Percentiles rank a stretch among this genome's conserved stretches.
These are phyloP conservation scores for Nannizziopsis barbatae DNA, from an alignment of 2,329 filamentous ascomycete genomes.

Conservation along the genomic window DNA sequence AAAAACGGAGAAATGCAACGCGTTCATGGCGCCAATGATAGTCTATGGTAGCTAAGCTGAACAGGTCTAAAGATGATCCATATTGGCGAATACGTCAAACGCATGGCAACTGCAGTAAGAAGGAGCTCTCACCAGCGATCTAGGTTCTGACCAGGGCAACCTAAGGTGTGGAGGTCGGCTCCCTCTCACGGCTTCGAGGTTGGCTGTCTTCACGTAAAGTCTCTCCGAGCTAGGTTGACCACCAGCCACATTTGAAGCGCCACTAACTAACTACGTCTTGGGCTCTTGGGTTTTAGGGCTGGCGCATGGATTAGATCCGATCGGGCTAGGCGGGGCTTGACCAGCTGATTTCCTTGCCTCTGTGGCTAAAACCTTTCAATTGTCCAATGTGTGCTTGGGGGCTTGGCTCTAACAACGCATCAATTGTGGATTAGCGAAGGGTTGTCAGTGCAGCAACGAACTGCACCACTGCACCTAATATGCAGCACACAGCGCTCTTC, in stretches of 20 bases:
- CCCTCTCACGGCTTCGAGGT: too few relatives aligned
- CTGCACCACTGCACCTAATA: not conserved
- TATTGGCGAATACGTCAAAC: not conserved
- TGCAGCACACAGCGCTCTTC: conserved; percentile 1
- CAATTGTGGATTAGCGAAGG: not conserved
- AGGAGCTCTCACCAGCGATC: conserved; percentile 1
- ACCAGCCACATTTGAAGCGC: conserved; percentile 13
- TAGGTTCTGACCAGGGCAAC: not conserved
- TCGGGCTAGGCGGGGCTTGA: conserved; percentile 8
- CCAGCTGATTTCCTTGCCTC: conserved; percentile 14
- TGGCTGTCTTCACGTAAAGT: too few relatives aligned
- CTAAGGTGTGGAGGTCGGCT: conserved; percentile 7
- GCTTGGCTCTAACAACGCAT: conserved; percentile 11
- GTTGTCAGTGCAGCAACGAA: conserved; percentile 3
- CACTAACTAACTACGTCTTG: conserved; percentile 10
- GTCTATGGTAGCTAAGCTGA: not conserved
- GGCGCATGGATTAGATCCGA: not conserved
- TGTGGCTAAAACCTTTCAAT: conserved; percentile 13
- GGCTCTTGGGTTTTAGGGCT: conserved; percentile 5
- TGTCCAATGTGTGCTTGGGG: conserved; percentile 5
- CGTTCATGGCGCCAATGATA: conserved; percentile 6
- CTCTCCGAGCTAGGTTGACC: too few relatives aligned
- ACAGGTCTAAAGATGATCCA: conserved; percentile 1
- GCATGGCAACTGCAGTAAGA: conserved; percentile 7
- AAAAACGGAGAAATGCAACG: not conserved